A percentile compares a stretch with the other conserved stretches of the same genome.
phyloP scores from a whole-genome alignment of 768 basidiomycete genomes.

The Trametes gibbosa region DNA sequence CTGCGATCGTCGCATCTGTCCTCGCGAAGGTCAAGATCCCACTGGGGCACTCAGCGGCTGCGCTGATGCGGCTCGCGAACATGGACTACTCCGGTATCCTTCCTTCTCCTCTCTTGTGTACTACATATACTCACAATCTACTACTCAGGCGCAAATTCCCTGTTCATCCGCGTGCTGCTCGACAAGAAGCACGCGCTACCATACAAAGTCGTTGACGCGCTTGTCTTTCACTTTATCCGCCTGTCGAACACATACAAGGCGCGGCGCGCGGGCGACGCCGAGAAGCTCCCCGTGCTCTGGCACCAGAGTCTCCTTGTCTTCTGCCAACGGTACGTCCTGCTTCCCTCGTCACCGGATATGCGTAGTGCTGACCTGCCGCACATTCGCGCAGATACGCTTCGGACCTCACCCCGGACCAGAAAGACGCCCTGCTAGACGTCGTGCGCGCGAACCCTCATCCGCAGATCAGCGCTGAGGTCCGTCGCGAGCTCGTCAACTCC shows the following conservation, averaged over 20 bases:
- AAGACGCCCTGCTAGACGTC: constrained; percentile 94
- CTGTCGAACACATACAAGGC: constrained; percentile 89
- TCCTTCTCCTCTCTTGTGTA: background rate
- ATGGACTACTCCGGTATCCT: constrained; percentile 90
- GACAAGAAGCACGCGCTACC: constrained; percentile 99
- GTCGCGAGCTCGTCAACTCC: constrained; percentile 85
- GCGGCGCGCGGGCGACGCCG: constrained; percentile 62
- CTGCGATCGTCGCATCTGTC: constrained; percentile 90
- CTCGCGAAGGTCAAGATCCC: constrained; percentile 90
- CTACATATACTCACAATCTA: background rate
- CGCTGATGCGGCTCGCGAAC: constrained; percentile 85
- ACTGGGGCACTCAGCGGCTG: constrained; percentile 95
- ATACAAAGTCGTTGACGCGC: constrained; percentile 95
- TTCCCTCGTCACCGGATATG: background rate
- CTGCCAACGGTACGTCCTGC: constrained; percentile 68
- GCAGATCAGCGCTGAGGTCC: constrained; percentile 85
- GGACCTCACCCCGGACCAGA: constrained; percentile 95
- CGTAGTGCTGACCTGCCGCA: background rate
- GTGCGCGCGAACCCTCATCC: constrained; percentile 81
- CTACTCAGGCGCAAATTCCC: constrained; percentile 77
- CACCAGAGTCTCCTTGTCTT: constrained; percentile 96
- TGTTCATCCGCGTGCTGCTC: constrained; percentile 93
- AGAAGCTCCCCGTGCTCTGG: constrained; percentile 95
- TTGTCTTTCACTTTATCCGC: constrained; percentile 98
- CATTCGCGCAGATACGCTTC: constrained; percentile 69